Evolutionary conservation across 495 filamentous ascomycete genomes (phyloP).

Genomic region (Xylaria cubensis): DNA sequence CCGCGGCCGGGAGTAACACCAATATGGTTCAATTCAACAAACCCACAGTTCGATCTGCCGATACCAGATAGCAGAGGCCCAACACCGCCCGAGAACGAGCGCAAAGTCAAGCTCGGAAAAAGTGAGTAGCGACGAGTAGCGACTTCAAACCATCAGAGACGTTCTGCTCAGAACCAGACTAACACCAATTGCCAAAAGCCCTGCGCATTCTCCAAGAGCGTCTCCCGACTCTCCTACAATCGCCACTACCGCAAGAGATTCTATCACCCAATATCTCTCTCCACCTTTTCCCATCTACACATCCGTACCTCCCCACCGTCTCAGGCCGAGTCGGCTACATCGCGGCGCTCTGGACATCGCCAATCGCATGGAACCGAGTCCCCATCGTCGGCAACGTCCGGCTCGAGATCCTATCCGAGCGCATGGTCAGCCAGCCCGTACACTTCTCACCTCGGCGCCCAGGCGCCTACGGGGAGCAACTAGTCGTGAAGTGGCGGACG

Average conservation of each 20-base stretch:
- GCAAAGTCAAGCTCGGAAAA: slow-evolving; percentile 87
- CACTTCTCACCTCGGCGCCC: slow-evolving; percentile 39
- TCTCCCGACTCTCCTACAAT: slow-evolving; percentile 84
- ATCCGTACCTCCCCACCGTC: slow-evolving; percentile 92
- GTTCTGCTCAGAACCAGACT: neutral
- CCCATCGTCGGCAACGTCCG: slow-evolving; percentile 88
- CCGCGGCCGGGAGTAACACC: slow-evolving; percentile 33
- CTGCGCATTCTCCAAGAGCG: slow-evolving; percentile 84
- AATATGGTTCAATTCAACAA: slow-evolving; percentile 46
- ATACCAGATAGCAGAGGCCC: slow-evolving; percentile 23
- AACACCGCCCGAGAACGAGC: slow-evolving; percentile 66
- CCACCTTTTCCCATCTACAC: slow-evolving; percentile 94
- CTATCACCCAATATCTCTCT: slow-evolving; percentile 90
- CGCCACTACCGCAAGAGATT: slow-evolving; percentile 82
- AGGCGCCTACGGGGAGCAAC: slow-evolving; percentile 69
- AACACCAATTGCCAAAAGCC: slow-evolving; percentile 56
- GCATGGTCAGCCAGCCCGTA: slow-evolving; percentile 68
- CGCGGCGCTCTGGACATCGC: slow-evolving; percentile 92
- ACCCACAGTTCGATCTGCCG: slow-evolving; percentile 33
- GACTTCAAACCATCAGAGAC: neutral
- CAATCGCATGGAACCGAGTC: slow-evolving; percentile 91
- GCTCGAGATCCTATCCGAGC: slow-evolving; percentile 84
- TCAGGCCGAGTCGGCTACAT: slow-evolving; percentile 88
- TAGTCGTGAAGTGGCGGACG: slow-evolving; percentile 85
- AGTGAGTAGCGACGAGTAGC: slow-evolving; percentile 64